Evolutionary conservation across 441 rosid genomes (phyloP).

Genomic region (Erodium chrysanthum): DNA sequence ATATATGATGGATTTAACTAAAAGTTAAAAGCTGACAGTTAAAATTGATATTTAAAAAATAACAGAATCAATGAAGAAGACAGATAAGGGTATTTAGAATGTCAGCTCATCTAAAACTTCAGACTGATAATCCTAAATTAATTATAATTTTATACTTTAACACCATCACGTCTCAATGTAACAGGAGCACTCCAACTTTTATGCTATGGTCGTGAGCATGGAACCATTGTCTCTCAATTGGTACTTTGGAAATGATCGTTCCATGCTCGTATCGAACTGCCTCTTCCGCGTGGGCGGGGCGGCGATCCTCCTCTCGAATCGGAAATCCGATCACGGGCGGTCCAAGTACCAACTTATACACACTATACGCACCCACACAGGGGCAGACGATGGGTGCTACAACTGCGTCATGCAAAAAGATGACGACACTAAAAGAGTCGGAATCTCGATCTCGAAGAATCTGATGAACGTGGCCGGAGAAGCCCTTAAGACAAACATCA

Average conservation of each 20-base stretch:
- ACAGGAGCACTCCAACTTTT: conserved; percentile 20
- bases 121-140: no score
- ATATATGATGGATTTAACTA: no score
- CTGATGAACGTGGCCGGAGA: conserved; percentile 23
- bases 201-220: conserved; percentile 24
- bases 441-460: conserved; percentile 22
- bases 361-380: conserved; percentile 23
- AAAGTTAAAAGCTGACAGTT: no score
- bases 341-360: conserved; percentile 23
- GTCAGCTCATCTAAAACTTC: no score
- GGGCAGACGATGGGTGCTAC: conserved; percentile 17
- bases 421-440: conserved; percentile 14
- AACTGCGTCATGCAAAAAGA: conserved; percentile 21
- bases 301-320: conserved; percentile 18
- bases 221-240: conserved; percentile 22
- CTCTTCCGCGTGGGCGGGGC: conserved; percentile 24
- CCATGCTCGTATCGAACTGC: conserved; percentile 25
- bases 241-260: conserved; percentile 22
- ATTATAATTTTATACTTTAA: no score
- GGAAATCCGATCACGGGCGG: conserved; percentile 12
- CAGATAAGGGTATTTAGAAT: no score
- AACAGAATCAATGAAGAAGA: no score
- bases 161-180: no score
- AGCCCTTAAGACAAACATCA: no score
- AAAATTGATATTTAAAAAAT: no score